A percentile compares a stretch with the other conserved stretches of the same genome.
Conservation (phyloP, 805 yeast genomes). For the Ogataea pilisensis region DNA sequence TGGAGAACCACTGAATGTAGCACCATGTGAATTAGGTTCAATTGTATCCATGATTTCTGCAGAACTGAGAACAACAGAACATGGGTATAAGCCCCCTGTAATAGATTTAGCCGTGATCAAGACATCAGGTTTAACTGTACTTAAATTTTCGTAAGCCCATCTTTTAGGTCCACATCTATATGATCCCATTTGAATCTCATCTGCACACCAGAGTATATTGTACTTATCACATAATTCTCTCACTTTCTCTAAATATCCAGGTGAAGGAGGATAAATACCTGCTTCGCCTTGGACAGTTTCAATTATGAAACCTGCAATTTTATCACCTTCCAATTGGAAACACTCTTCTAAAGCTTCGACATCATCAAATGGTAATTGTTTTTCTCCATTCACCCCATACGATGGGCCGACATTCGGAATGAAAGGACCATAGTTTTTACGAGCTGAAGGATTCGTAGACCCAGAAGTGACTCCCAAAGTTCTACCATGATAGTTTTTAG, state of each 20-base stretch:
- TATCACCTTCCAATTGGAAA: slow-evolving; percentile 27
- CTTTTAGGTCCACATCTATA: slow-evolving; percentile 33
- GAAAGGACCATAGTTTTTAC: slow-evolving; percentile 32
- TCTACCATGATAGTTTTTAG: slow-evolving; percentile 37
- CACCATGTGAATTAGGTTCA: slow-evolving; percentile 27
- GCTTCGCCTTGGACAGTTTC: slow-evolving; percentile 41
- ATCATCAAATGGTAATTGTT: slow-evolving; percentile 25
- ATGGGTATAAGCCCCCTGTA: slow-evolving; percentile 28
- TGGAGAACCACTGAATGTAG: slow-evolving; percentile 29
- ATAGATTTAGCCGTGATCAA: slow-evolving; percentile 26
- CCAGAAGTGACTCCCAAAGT: slow-evolving; percentile 38
- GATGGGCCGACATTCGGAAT: slow-evolving; percentile 27
- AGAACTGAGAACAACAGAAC: slow-evolving; percentile 20
- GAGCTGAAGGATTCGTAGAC: slow-evolving; percentile 29
- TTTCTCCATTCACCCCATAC: slow-evolving; percentile 26
- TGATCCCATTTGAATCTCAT: slow-evolving; percentile 36
- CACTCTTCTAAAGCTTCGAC: slow-evolving; percentile 25
- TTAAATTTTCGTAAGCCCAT: slow-evolving; percentile 34
- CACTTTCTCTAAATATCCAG: slow-evolving; percentile 30
- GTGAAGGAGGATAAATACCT: slow-evolving; percentile 34
- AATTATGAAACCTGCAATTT: slow-evolving; percentile 33
- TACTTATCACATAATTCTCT: slow-evolving; percentile 31
- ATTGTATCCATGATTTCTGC: slow-evolving; percentile 24
- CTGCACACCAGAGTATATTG: slow-evolving; percentile 31
- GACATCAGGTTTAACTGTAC: slow-evolving; percentile 25